phyloP scores from a whole-genome alignment of 208 protist genomes.

The Balamuthia mandrillaris region DNA sequence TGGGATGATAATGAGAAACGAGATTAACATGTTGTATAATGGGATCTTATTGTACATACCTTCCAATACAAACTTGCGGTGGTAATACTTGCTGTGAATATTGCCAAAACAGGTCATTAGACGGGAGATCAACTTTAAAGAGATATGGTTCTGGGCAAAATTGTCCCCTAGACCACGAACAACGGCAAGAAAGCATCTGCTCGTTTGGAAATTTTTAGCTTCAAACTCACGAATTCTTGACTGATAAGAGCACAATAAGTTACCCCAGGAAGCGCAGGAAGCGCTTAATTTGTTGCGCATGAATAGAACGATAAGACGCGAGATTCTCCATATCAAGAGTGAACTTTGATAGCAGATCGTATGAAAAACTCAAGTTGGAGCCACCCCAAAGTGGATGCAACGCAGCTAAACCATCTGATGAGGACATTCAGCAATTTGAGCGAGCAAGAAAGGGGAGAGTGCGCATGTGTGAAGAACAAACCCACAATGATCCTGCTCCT shows the following conservation, averaged over 20 bases:
- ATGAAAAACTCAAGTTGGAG: not conserved
- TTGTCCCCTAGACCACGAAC: not conserved
- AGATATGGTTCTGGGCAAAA: not conserved
- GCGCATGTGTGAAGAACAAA: not conserved
- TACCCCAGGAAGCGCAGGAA: conserved; percentile 16
- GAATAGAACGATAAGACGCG: not conserved
- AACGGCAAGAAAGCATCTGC: too few relatives aligned
- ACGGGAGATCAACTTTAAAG: not conserved
- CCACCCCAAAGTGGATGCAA: conserved; percentile 27
- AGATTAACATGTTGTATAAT: not conserved
- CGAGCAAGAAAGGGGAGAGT: not conserved
- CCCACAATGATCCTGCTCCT: not conserved
- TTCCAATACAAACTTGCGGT: not conserved
- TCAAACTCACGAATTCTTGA: too few relatives aligned
- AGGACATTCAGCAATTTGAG: not conserved
- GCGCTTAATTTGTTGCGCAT: not conserved
- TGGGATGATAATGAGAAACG: not conserved
- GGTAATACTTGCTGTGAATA: not conserved
- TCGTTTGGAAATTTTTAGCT: too few relatives aligned
- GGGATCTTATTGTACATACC: not conserved
- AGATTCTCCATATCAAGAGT: conserved; percentile 11
- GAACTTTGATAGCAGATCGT: conserved; percentile 16
- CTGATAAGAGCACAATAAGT: too few relatives aligned
- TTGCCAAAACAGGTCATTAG: not conserved
- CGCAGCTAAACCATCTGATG: not conserved